Evolutionary conservation across 768 basidiomycete species (phyloP).

Genomic region (Hemileccinum impolitum): DNA sequence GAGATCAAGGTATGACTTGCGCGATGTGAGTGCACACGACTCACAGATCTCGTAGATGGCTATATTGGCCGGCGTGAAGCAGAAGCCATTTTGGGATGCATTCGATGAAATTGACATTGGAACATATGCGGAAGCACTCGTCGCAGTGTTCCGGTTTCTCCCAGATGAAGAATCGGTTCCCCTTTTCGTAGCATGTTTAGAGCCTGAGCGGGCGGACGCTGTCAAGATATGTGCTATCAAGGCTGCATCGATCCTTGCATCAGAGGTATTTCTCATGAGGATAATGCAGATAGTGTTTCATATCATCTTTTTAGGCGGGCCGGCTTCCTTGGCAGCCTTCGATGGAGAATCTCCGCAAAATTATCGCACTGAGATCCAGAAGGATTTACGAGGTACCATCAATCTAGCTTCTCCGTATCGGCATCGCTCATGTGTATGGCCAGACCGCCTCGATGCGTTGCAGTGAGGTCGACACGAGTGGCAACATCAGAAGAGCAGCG

Average conservation of each 20-base stretch:
- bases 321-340: slow-evolving; percentile 56
- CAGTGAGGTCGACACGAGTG: slow-evolving; percentile 58
- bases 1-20: slow-evolving; percentile 63
- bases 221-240: slow-evolving; percentile 77
- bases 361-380: slow-evolving; percentile 47
- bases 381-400: slow-evolving; percentile 53
- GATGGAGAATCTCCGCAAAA: slow-evolving; percentile 44
- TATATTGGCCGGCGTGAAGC: slow-evolving; percentile 29
- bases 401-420: slow-evolving; percentile 3
- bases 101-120: slow-evolving; percentile 72
- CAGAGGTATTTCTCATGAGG: slow-evolving; percentile 50
- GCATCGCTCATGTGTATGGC: slow-evolving; percentile 9
- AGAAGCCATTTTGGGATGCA: slow-evolving; percentile 70
- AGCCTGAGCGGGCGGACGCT: slow-evolving; percentile 76
- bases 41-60: slow-evolving; percentile 18
- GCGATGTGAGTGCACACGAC: slow-evolving; percentile 18
- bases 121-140: slow-evolving; percentile 71
- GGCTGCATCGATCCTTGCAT: slow-evolving; percentile 63
- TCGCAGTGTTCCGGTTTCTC: slow-evolving; percentile 67
- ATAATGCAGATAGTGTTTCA: slow-evolving; percentile 6
- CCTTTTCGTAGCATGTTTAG: slow-evolving; percentile 62
- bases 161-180: slow-evolving; percentile 57
- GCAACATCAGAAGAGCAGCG: slow-evolving; percentile 50
- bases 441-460: slow-evolving; percentile 52
- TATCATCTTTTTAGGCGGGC: slow-evolving; percentile 38